These are phyloP conservation scores for Pleodorina starrii DNA, from an alignment of 139 green algal genomes.

Conservation along the genomic window DNA sequence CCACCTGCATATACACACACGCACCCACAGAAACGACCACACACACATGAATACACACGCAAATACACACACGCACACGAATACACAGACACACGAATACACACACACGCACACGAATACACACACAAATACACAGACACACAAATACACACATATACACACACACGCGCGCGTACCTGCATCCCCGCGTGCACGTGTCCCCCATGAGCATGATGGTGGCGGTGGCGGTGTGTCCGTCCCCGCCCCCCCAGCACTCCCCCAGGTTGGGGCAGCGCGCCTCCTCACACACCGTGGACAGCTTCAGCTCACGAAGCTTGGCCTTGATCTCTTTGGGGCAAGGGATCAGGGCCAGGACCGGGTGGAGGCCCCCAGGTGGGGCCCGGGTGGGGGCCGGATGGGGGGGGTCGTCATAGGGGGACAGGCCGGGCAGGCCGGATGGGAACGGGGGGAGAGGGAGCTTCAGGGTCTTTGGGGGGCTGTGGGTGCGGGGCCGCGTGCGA, in stretches of 20 bases:
- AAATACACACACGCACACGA: background rate
- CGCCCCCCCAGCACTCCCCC: slow-evolving; percentile 95
- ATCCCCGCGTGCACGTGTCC: slow-evolving; percentile 94
- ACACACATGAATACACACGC: too few relatives aligned
- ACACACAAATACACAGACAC: background rate
- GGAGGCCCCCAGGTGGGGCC: too few relatives aligned
- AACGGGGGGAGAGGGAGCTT: too few relatives aligned
- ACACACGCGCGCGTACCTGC: slow-evolving; percentile 42
- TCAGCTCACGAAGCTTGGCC: slow-evolving; percentile 94
- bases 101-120: background rate
- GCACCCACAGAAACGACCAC: too few relatives aligned
- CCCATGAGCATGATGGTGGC: slow-evolving; percentile 99
- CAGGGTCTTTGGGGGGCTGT: too few relatives aligned
- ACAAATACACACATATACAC: background rate
- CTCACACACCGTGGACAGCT: slow-evolving; percentile 88
- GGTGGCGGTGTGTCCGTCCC: slow-evolving; percentile 93
- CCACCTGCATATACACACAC: too few relatives aligned
- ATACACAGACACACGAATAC: background rate
- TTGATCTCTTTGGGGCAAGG: slow-evolving; percentile 63
- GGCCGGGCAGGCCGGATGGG: too few relatives aligned
- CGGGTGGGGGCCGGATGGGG: too few relatives aligned
- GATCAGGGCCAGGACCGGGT: too few relatives aligned
- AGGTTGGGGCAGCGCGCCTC: slow-evolving; percentile 93
- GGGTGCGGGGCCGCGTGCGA: too few relatives aligned
- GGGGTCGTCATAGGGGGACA: too few relatives aligned